These are phyloP conservation scores for Moniliophthora roreri DNA, from an alignment of 1,284 basidiomycete species.

Conservation along the genomic window DNA sequence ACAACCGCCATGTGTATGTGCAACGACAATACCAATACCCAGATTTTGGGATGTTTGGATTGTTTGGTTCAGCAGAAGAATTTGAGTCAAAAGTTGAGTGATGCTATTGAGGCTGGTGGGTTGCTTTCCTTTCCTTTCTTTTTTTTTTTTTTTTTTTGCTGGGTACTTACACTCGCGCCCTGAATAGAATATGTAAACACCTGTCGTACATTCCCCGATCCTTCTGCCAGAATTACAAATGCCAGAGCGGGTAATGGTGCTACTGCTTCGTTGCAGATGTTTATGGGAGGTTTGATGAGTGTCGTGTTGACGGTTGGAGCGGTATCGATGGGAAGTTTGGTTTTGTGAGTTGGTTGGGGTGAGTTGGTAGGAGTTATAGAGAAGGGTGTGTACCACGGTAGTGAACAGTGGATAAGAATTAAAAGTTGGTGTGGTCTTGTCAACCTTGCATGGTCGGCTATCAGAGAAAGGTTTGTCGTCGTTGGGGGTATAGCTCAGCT, in stretches of 20 bases:
- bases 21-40: neutral
- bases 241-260: neutral
- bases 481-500: too few relatives aligned
- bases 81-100: neutral
- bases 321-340: too few relatives aligned
- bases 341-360: too few relatives aligned
- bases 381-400: too few relatives aligned
- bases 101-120: neutral
- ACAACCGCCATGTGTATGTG: neutral
- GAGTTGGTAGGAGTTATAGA: too few relatives aligned
- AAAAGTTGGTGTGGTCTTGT: too few relatives aligned
- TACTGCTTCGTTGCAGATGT: neutral
- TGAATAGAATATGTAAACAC: slow-evolving; percentile 2
- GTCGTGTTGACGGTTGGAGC: too few relatives aligned
- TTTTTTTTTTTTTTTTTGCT: neutral
- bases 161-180: neutral
- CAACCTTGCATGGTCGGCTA: too few relatives aligned
- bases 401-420: too few relatives aligned
- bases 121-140: neutral
- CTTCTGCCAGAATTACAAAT: neutral
- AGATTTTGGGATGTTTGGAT: neutral
- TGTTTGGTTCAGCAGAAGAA: neutral
- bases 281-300: neutral
- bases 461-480: too few relatives aligned
- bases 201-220: neutral